phyloP scores from a whole-genome alignment of 768 basidiomycete species.

The Psilocybe tampanensis region DNA sequence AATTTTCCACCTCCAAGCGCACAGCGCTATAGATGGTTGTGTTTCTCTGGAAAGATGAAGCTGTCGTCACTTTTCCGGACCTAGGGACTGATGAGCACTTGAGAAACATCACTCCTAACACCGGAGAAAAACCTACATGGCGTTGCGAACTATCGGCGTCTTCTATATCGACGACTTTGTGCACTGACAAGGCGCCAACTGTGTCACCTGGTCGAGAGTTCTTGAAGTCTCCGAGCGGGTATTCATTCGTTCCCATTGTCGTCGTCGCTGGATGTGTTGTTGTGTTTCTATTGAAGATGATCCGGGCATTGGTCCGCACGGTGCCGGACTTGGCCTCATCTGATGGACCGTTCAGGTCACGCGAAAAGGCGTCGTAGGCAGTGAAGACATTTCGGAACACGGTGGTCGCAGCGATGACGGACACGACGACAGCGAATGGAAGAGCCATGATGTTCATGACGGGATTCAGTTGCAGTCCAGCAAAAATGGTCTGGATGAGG shows the following conservation, averaged over 20 bases:
- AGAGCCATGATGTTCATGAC: constrained; percentile 37
- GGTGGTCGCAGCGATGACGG: constrained; percentile 36
- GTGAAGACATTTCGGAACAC: constrained; percentile 39
- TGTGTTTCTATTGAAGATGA: constrained; percentile 16
- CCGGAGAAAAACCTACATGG: not conserved
- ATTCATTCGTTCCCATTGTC: constrained; percentile 5
- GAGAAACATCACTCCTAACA: not conserved
- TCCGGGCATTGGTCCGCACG: constrained; percentile 14
- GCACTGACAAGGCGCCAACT: constrained; percentile 6
- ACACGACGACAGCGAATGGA: constrained; percentile 36
- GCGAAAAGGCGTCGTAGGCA: constrained; percentile 31
- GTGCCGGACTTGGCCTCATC: not conserved
- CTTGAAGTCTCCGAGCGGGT: constrained; percentile 12
- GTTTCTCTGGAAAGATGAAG: not conserved
- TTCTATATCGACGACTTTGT: constrained; percentile 6
- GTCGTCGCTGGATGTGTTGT: not conserved
- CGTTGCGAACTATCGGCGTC: not conserved
- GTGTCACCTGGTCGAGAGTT: not conserved
- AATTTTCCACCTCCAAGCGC: not conserved
- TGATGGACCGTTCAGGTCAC: constrained; percentile 12
- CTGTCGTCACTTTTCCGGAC: not conserved
- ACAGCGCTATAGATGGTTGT: not conserved
- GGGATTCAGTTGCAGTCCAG: constrained; percentile 32
- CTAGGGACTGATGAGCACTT: not conserved
- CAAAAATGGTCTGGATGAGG: constrained; percentile 34